Evolutionary conservation across 2,329 filamentous ascomycete genomes (phyloP), one percentile per base, ranked within the genome.

Genomic region (Colletotrichum horii): DNA sequence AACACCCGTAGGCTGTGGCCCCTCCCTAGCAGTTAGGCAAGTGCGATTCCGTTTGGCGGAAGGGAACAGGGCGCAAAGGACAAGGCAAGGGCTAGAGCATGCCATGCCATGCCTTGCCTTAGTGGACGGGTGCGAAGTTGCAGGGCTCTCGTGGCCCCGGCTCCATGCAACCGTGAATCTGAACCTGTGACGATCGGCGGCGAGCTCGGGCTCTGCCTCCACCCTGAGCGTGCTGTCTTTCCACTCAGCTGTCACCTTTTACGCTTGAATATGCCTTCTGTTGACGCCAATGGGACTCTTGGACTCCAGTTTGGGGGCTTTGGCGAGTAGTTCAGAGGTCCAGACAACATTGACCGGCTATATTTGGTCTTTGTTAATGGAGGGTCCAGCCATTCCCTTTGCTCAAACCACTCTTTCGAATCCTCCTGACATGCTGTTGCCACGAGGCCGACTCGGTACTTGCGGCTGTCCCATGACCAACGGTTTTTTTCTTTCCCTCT

Each of bases 161-260:
- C 65, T 72, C 69, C 72, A 36, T 62, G 62, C 55, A 75, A 72
- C 72, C 69, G 62, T 62, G 72, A 71, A 74, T 74, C 72, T 66
- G 71, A 71, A 64, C 36, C 34, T 61, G 68, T 61, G 68, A 65
- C 68, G 67, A 74, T 74, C 68, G 69, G 48, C 61, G n/a, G 67
- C 67, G 52, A 74, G 72, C 72, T 71, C 30, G 69, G 69, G 38
- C 71, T 56, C 58, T 26, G 36, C 61, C 58, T 38, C 60, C 58
- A 32, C 71, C 56, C 26, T 56, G 34, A 65, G 26, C 26, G 30
- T 32, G 43, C 24, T 74, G 15, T 26, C 24, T 58, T 61, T 14
- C 62, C 65, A 66, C 11, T 34, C 38, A n/a, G n/a, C 24, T 58
- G 52, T 36, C 66, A 68, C 48, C 48, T 24, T 68, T 68, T 16